Base-by-base conservation (phyloP, 768 basidiomycete genomes). In the Cubamyces sp. region DNA sequence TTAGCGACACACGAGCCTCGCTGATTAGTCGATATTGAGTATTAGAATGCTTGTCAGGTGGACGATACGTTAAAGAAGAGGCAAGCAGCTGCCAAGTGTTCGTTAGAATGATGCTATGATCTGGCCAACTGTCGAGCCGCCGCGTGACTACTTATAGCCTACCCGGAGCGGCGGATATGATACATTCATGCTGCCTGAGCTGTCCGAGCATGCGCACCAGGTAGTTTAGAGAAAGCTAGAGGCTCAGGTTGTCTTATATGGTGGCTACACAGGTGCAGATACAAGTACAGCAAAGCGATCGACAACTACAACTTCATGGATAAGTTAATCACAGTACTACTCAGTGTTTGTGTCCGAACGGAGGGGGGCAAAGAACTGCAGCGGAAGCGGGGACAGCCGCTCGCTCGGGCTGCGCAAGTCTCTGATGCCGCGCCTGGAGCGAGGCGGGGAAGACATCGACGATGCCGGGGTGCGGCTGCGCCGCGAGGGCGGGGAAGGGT, bases 401-500 rank as follows among this genome's bases (percentile, higher is more conserved):
- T 41, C 52, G 16, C 62, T 54, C 46, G 62, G 62, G 26, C 62
- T 64, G 12, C 62, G 57, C 55, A 62, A 28, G 30, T 57, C 61
- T 23, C 37, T 25, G 26, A 53, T n/a, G 51, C 25, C 45, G 45
- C 57, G 56, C 43, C 56, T 52, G 46, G 55, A 41, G 46, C 53
- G 25, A 16, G 50, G 34, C 3, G 61, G 61, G 5, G 61, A 57
- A 41, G 48, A 39, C 23, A 52, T 40, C 28, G 41, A 49, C 57
- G 57, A 39, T 2, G 49, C 41, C 9, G 50, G 55, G 1, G 60
- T 54, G 18, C 54, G 41, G 15, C 48, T n/a, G 18, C 55, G 55
- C 21, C 61, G 58, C 49, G 64, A 57, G 7, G 54, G 61, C 18
- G 61, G 67, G 16, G 57, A 62, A 3, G 67, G 67, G 26, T 68